Evolutionary conservation across 371 early-diverging fungal genomes (phyloP).

Genomic region (Circinella minor): DNA sequence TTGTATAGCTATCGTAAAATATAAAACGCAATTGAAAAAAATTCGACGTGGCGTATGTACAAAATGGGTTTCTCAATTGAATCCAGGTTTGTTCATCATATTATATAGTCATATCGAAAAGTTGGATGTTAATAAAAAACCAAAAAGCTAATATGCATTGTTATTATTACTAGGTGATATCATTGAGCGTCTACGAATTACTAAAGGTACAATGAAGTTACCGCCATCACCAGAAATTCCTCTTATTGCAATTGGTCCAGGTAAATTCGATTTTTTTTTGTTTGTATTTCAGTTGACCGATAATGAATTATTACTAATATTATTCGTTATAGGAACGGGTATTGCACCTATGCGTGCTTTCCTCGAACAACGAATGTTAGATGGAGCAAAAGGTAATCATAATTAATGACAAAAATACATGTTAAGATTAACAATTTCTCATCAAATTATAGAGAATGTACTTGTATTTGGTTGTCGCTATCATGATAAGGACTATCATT

Average conservation of each 20-base stretch:
- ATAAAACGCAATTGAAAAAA: constrained; percentile 74
- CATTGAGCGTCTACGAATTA: constrained; percentile 60
- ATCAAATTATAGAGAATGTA: constrained; percentile 50
- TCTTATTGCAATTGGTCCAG: constrained; percentile 79
- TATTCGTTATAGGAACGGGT: constrained; percentile 69
- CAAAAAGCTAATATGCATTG: too few species aligned
- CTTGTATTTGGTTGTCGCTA: constrained; percentile 88
- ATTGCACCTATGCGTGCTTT: constrained; percentile 91
- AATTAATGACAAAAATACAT: background rate
- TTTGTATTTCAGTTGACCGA: background rate
- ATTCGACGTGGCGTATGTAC: constrained; percentile 86
- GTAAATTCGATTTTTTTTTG: constrained; percentile 25
- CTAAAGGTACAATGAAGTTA: constrained; percentile 76
- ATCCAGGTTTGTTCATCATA: constrained; percentile 22
- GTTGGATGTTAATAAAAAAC: too few species aligned
- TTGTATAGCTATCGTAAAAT: constrained; percentile 86
- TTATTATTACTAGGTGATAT: constrained; percentile 31
- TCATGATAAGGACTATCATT: constrained; percentile 74
- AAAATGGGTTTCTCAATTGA: constrained; percentile 67
- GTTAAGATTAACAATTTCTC: background rate
- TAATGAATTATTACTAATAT: background rate
- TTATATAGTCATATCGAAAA: background rate
- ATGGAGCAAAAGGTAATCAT: constrained; percentile 45
- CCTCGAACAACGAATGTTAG: constrained; percentile 65
- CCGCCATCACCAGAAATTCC: constrained; percentile 62